Evolutionary conservation across 768 basidiomycete genomes (phyloP), one percentile per base, ranked within the genome.

Genomic region (Amyloporia xantha): DNA sequence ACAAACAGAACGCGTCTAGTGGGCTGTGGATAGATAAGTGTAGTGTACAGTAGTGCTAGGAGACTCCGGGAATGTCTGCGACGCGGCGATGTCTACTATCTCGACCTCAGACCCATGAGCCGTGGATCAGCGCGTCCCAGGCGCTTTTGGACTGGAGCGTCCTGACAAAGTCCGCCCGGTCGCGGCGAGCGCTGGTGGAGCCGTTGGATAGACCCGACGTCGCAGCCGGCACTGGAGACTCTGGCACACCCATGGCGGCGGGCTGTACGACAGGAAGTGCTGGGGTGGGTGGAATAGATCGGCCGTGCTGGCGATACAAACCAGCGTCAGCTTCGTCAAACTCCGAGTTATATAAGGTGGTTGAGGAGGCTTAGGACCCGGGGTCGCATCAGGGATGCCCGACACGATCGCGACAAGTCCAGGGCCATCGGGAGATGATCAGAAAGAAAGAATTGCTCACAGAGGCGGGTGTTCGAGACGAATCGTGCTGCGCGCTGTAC

Each of bases 91-190:
- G n/a, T n/a, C n/a, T n/a, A n/a, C n/a, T n/a, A n/a, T n/a, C n/a
- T n/a, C n/a, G n/a, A n/a, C 37, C 42, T 44, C 42, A 81, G n/a
- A 80, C 75, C 60, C 79, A 82, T 27, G 78, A 78, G 26, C 82
- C 82, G 59, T 84, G 82, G 38, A 84, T 78, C 49, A 84, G 65
- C 2, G 80, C 80, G 51, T 84, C 82, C 79, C 79, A 84, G 13
- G 79, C 78, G 49, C 76, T 76, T 66, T 82, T 81, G 21, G 70
- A 70, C 61, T 79, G 76, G 50, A 84, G 63, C 41, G 79, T 76
- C 62, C 77, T 70, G 52, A 84, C 59, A 55, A 81, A 77, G 59
- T 72, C 77, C 44, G 73, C 66, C 44, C 71, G 70, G 49, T 46
- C 36, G 24, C 37, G 44, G 41, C 26, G 36, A n/a, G 44, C 36